These are phyloP conservation scores for Cichorium intybus DNA, from an alignment of 140 eudicot species.

Conservation along the genomic window DNA sequence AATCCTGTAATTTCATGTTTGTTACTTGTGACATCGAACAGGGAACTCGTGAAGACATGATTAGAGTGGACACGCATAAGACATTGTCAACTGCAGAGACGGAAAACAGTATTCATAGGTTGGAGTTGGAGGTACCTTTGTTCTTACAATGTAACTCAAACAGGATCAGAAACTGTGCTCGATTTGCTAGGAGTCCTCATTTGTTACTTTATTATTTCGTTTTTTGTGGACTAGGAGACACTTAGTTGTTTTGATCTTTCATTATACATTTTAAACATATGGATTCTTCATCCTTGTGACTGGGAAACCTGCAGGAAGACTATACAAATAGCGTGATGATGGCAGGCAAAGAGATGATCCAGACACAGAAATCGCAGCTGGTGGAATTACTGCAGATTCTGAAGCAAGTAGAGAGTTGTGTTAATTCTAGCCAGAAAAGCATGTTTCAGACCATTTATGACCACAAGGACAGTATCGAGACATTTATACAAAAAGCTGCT, in stretches of 20 bases:
- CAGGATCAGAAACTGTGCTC: slow-evolving; percentile 1
- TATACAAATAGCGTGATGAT: slow-evolving; percentile 37
- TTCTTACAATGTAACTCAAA: slow-evolving; percentile 9
- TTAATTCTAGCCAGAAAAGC: slow-evolving; percentile 51
- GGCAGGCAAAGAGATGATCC: slow-evolving; percentile 58
- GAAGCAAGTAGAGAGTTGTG: slow-evolving; percentile 49
- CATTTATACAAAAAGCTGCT: slow-evolving; percentile 41
- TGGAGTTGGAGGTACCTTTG: slow-evolving; percentile 41
- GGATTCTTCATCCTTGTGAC: slow-evolving; percentile 19
- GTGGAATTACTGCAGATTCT: slow-evolving; percentile 55
- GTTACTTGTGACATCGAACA: slow-evolving; percentile 20
- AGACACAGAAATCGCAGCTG: slow-evolving; percentile 53
- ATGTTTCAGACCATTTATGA: slow-evolving; percentile 46
- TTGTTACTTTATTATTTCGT: slow-evolving; percentile 18
- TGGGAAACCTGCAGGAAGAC: slow-evolving; percentile 49
- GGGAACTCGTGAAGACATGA: slow-evolving; percentile 19
- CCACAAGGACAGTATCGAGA: slow-evolving; percentile 37
- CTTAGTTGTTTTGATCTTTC: not conserved
- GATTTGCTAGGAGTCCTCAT: slow-evolving; percentile 4
- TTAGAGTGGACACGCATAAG: slow-evolving; percentile 9
- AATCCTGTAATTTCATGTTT: slow-evolving; percentile 1
- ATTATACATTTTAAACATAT: not conserved
- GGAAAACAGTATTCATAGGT: slow-evolving; percentile 24
- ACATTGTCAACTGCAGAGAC: slow-evolving; percentile 7
- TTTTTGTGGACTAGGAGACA: not conserved